Evolutionary conservation across 2,329 filamentous ascomycete species (phyloP).

Genomic region (Aureobasidium namibiae): DNA sequence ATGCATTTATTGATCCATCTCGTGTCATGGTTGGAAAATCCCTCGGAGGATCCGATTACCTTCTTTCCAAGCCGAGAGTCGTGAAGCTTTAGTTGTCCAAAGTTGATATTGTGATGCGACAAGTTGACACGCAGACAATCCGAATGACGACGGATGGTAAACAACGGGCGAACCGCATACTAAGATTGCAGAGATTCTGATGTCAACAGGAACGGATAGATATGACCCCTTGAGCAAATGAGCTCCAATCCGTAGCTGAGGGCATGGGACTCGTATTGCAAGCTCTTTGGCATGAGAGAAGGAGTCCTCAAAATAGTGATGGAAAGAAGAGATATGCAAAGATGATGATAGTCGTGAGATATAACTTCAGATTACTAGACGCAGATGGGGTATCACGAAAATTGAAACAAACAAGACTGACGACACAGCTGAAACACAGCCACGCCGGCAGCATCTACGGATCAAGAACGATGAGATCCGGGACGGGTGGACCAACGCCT

Average conservation of each 20-base stretch:
- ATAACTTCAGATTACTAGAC: not conserved
- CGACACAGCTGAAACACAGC: not conserved
- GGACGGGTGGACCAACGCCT: slow-evolving; percentile 69
- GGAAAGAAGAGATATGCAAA: not conserved
- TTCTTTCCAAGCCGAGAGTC: not conserved
- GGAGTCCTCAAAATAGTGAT: not conserved
- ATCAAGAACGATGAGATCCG: slow-evolving; percentile 55
- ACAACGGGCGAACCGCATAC: slow-evolving; percentile 10
- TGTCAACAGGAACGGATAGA: slow-evolving; percentile 11
- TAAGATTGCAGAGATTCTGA: slow-evolving; percentile 7
- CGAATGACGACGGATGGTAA: not conserved
- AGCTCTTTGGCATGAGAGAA: too few relatives aligned
- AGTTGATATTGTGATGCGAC: not conserved
- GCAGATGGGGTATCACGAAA: slow-evolving; percentile 6
- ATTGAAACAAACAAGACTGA: not conserved
- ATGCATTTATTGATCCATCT: slow-evolving; percentile 1
- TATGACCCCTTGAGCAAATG: slow-evolving; percentile 2
- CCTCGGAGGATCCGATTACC: not conserved
- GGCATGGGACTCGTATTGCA: not conserved
- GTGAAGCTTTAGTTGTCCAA: too few relatives aligned
- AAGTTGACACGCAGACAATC: not conserved
- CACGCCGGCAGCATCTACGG: not conserved
- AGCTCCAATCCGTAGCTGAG: not conserved
- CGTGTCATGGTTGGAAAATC: not conserved
- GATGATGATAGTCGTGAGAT: not conserved